phyloP scores from a whole-genome alignment of 306 rosid genomes.

The Purshia tridentata region DNA sequence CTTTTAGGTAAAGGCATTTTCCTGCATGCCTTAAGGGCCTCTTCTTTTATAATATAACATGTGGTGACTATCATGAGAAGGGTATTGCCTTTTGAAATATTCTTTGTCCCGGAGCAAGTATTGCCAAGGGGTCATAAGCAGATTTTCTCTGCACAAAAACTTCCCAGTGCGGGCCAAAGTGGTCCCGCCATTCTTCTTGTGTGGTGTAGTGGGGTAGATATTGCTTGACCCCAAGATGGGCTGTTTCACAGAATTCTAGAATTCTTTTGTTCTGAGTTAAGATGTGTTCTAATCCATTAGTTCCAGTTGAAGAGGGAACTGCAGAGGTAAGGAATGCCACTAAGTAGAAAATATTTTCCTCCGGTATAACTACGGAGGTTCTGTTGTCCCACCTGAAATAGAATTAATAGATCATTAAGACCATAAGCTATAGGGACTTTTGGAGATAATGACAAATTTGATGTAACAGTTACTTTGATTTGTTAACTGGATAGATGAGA shows the following conservation, averaged over 20 bases:
- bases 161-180: constrained; percentile 87
- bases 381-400: constrained; percentile 90
- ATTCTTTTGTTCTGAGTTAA: constrained; percentile 78
- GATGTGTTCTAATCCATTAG: constrained; percentile 75
- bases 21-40: constrained; percentile 25
- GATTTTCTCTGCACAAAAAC: constrained; percentile 65
- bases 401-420: constrained; percentile 21
- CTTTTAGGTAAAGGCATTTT: constrained; percentile 30
- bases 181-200: constrained; percentile 79
- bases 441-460: neutral
- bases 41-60: constrained; percentile 15
- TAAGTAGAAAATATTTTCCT: constrained; percentile 78
- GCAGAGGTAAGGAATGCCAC: constrained; percentile 92
- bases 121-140: constrained; percentile 80
- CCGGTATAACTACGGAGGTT: constrained; percentile 68
- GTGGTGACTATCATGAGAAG: constrained; percentile 40
- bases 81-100: constrained; percentile 68
- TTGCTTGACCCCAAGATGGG: constrained; percentile 74
- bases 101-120: constrained; percentile 88
- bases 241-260: constrained; percentile 70
- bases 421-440: neutral
- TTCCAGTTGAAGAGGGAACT: constrained; percentile 70
- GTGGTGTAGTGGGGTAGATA: constrained; percentile 79
- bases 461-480: constrained; percentile 56
- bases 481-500: constrained; percentile 87